Conservation (phyloP, 257 asterid genomes). For the Nyctanthes arbortristis region DNA sequence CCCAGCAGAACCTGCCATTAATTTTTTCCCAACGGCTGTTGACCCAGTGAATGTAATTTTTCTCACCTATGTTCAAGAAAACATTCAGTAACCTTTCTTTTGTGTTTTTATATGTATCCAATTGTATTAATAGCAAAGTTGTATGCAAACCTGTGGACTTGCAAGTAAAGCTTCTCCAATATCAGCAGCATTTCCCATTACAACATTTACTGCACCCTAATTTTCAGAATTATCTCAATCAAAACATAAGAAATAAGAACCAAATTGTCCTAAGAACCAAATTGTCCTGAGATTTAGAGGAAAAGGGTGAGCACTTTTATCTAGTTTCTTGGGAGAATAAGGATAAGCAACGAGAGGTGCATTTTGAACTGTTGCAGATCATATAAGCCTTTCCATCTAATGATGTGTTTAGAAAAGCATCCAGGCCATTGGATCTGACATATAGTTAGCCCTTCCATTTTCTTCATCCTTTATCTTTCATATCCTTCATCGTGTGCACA, state of each 20-base stretch:
- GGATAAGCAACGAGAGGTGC: slow-evolving; percentile 9
- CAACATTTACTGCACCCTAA: slow-evolving; percentile 91
- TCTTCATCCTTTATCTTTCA: slow-evolving; percentile 6
- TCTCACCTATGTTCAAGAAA: slow-evolving; percentile 60
- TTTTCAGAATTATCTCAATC: slow-evolving; percentile 31
- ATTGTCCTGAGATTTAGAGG: slow-evolving; percentile 3
- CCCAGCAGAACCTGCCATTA: slow-evolving; percentile 93
- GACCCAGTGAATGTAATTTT: slow-evolving; percentile 97
- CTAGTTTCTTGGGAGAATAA: not conserved
- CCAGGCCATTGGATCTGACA: slow-evolving; percentile 8
- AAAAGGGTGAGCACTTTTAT: slow-evolving; percentile 16
- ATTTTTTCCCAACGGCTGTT: slow-evolving; percentile 89
- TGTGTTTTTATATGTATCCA: not conserved
- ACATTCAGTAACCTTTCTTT: slow-evolving; percentile 9
- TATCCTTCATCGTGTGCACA: slow-evolving; percentile 16
- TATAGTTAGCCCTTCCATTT: not conserved
- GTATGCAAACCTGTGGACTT: slow-evolving; percentile 59
- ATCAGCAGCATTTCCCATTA: slow-evolving; percentile 87
- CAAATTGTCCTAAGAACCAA: slow-evolving; percentile 23
- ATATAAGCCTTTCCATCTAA: slow-evolving; percentile 9
- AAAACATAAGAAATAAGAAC: slow-evolving; percentile 12
- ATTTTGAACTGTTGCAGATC: slow-evolving; percentile 19
- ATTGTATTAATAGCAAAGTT: slow-evolving; percentile 10
- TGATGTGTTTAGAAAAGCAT: not conserved
- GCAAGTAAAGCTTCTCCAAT: slow-evolving; percentile 87